Evolutionary conservation across 305 asterid genomes (phyloP), one percentile per base, ranked within the genome.

Genomic region (Withania somnifera): DNA sequence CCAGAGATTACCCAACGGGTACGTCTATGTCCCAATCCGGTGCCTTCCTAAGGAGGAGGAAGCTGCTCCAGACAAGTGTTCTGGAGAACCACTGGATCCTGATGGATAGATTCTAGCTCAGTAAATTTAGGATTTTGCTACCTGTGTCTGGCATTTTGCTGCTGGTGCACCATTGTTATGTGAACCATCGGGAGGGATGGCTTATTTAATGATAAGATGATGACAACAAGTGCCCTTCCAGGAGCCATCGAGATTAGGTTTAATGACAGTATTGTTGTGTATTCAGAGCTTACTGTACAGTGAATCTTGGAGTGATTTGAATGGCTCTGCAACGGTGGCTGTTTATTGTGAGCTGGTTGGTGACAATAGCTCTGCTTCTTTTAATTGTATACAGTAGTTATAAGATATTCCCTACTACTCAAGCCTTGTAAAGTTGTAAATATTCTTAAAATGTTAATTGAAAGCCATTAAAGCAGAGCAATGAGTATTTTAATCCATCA

Each of bases 1-100:
- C 79, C 98, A 92, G 86, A 91, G 97, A 83, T 87, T 94, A 57
- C 99, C 98, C 7, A 92, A 94, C 79, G 98, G 97, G 82, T 94
- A 88, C 20, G 99, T 94, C 36, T 94, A 95, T 84, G 97, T 93
- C 76, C 99, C 98, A 7, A 79, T 95, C 68, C 89, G 90, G 75
- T 87, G 91, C 85, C 89, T 93, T 81, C 85, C 98, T 0, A 95
- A 94, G 89, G 97, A 92, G 63, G 90, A 89, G 89, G 95, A 91
- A 84, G 82, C 86, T 6, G 87, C 82, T 38, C 88, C 87, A 45
- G 97, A 88, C 85, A 82, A 91, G 58, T 28, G 85, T 77, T 80
- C 93, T 30, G 81, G 84, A 36, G 93, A 91, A 87, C 86, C 88
- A 38, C 45, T 26, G 81, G 91, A 89, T 78, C 89, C 67, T 75